Base-by-base conservation (phyloP, 108 stramenopile genomes). In the Pseudonitzschia pungens region DNA sequence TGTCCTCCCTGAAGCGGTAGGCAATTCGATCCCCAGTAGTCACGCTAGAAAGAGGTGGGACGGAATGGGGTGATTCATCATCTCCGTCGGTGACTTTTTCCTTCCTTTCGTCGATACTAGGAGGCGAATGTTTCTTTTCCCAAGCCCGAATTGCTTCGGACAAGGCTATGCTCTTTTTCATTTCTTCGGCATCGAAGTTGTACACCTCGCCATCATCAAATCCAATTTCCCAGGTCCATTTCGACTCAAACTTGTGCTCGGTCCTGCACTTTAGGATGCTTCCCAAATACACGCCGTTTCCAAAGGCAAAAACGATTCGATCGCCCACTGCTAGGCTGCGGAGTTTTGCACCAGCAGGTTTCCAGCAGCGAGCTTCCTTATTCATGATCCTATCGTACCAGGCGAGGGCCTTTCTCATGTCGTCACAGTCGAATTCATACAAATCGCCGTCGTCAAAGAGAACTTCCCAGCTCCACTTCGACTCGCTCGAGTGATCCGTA, bases 191-290 rank as follows among this genome's bases (percentile, higher is more conserved):
- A 58, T 58, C 22, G n/a, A 58, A 26, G 5, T 58, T 15, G 21
- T 58, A 22, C 24, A 28, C 0, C 21, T 58, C 57, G 27, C 57
- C 57, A 58, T 58, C 57, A 26, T 58, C 57, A 58, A 58, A 58
- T 5, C 21, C 9, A 26, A 58, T 24, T 14, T 22, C 27, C 57
- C 57, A 58, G 1, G 8, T 27, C 21, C 57, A 27, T 27, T 58
- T 31, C 3, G 21, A 2, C 27, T 58, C 14, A 26, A 4, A 14
- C n/a, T 28, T 58, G 15, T 58, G 12, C 5, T 27, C 27, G 6
- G 57, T 27, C 29, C 27, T 31, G 29, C 57, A 58, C n/a, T 22
- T 24, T 0, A 6, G 12, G 29, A 58, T 58, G 29, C 24, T 15
- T 31, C 57, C 57, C 24, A 58, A 58, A 27, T 58, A 27, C 9